Evolutionary conservation across 768 basidiomycete genomes (phyloP), one percentile per base, ranked within the genome.

Genomic region (Tulasnella sp.): DNA sequence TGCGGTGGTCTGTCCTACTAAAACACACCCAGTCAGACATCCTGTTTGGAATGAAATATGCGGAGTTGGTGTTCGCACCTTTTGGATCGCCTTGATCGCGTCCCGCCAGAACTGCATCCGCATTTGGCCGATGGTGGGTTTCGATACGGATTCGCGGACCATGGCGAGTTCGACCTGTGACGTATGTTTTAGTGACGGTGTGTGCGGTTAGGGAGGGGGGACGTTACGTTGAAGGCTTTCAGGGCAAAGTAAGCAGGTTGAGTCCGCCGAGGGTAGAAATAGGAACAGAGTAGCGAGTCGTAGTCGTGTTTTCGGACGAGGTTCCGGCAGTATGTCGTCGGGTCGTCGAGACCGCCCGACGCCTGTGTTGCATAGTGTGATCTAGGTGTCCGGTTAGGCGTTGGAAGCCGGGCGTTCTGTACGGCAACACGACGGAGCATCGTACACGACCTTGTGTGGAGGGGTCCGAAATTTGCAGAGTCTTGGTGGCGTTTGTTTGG

Each of bases 71-170:
- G 36, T 37, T n/a, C 31, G 67, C 64, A 84, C 88, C 65, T 83
- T 76, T 63, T 71, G 71, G 19, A 88, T 78, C 45, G 70, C 75
- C 63, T 81, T 84, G 25, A 90, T 65, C 11, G 84, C 81, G 65
- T 92, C 86, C 63, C 80, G 77, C 88, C 88, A 92, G 67, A 90
- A 91, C 66, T 89, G 82, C 73, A 88, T 77, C 62, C 86, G 76
- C 76, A 89, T 86, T 66, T 80, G 79, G n/a, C 86, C 88, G 56
- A 91, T 79, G 36, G 77, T 73, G 34, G 77, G 66, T 58, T 83
- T 84, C 15, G 86, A 85, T 12, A 86, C 83, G 36, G 75, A 72
- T 60, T 92, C 89, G 67, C 82, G 84, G 15, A 88, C 70, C 66
- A 73, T 83, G 8, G 87, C 82, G 53, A 90, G 69, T 66, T 91